Evolutionary conservation across 768 basidiomycete species (phyloP).

Genomic region (Artomyces pyxidatus): DNA sequence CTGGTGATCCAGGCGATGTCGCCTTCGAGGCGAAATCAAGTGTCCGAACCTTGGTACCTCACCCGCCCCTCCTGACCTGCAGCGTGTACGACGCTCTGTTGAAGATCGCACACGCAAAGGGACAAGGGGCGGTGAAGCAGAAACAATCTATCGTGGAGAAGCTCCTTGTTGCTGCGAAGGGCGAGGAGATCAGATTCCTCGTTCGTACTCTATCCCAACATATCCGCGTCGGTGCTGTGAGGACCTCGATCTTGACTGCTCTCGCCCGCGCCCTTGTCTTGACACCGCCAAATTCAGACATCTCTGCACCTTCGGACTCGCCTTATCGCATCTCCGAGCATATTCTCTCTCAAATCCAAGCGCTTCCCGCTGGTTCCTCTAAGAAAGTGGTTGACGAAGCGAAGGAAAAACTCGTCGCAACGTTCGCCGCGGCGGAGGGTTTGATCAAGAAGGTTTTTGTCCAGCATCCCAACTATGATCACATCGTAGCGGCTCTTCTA

Average conservation of each 20-base stretch:
- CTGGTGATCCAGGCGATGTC: constrained; percentile 78
- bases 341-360: constrained; percentile 21
- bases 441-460: constrained; percentile 67
- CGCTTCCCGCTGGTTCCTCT: constrained; percentile 18
- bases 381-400: constrained; percentile 24
- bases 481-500: constrained; percentile 56
- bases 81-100: constrained; percentile 62
- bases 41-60: constrained; percentile 64
- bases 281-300: constrained; percentile 30
- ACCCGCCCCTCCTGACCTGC: constrained; percentile 54
- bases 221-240: constrained; percentile 82
- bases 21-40: constrained; percentile 79
- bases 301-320: constrained; percentile 17
- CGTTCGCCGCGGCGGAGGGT: constrained; percentile 51
- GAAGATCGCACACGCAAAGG: constrained; percentile 60
- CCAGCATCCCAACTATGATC: constrained; percentile 68
- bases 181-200: constrained; percentile 83
- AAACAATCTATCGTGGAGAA: constrained; percentile 76
- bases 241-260: constrained; percentile 72
- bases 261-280: constrained; percentile 74
- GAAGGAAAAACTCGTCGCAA: constrained; percentile 30
- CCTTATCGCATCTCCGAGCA: constrained; percentile 26
- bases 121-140: constrained; percentile 64
- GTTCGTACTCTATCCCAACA: constrained; percentile 68
- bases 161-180: constrained; percentile 74